phyloP scores from a whole-genome alignment of 805 yeast species.

The Kodamaea leandrae region DNA sequence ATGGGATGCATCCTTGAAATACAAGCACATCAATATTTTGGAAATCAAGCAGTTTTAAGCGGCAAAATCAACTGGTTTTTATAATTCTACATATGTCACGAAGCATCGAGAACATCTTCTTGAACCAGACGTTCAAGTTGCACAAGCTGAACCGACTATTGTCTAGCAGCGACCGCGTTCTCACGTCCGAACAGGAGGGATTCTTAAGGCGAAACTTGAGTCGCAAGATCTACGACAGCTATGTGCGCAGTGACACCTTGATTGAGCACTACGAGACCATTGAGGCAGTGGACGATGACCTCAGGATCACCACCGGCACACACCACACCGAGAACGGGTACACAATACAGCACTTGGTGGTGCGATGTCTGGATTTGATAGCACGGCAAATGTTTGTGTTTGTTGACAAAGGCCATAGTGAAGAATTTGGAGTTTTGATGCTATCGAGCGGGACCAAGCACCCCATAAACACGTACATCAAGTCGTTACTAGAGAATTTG shows the following conservation, averaged over 20 bases:
- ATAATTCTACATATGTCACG: neutral
- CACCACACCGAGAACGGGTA: slow-evolving; percentile 3
- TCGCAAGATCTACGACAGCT: slow-evolving; percentile 5
- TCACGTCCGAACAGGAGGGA: slow-evolving; percentile 4
- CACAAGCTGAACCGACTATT: slow-evolving; percentile 12
- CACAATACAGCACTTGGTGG: slow-evolving; percentile 10
- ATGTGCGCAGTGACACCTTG: slow-evolving; percentile 1
- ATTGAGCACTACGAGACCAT: slow-evolving; percentile 11
- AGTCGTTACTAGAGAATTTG: slow-evolving; percentile 12
- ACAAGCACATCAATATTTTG: too few relatives aligned
- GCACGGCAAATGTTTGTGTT: slow-evolving; percentile 14
- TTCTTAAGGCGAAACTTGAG: slow-evolving; percentile 9
- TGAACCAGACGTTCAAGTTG: slow-evolving; percentile 16
- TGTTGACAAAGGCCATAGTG: slow-evolving; percentile 2
- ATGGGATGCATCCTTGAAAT: too few relatives aligned
- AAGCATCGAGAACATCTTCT: slow-evolving; percentile 11
- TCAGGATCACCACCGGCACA: slow-evolving; percentile 8
- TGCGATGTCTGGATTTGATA: slow-evolving; percentile 10
- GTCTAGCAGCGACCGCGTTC: neutral
- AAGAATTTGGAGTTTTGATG: slow-evolving; percentile 3
- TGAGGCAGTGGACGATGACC: slow-evolving; percentile 8
- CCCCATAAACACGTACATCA: slow-evolving; percentile 6
- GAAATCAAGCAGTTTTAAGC: too few relatives aligned
- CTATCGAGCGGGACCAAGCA: slow-evolving; percentile 9
- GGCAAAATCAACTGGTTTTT: neutral